Evolutionary conservation across 495 filamentous ascomycete genomes (phyloP), one percentile per base, ranked within the genome.

Genomic region (Saxophila tyrrhenica): DNA sequence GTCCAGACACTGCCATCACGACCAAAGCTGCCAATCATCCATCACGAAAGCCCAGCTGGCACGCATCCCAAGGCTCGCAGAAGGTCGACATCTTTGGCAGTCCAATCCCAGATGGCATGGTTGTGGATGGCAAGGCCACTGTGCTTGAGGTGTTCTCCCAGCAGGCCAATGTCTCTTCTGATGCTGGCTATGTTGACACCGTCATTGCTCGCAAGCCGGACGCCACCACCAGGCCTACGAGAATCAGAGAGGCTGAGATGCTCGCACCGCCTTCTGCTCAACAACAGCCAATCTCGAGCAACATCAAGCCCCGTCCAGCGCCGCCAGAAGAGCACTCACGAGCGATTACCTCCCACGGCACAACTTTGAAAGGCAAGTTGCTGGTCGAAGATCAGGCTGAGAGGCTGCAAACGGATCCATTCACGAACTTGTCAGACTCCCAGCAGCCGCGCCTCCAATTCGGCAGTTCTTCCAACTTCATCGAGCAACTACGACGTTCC

Each of bases 71-170:
- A 39, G 55, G 59, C 5, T 51, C 49, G 8, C 51, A 53, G 22
- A 51, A 25, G 1, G 59, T 58, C 16, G 59, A 62, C 43, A 51
- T 57, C 16, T 25, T 50, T 11, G 59, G 59, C 21, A 62, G 59
- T 29, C 59, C 59, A 2, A 47, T 58, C 3, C 59, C 59, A 20
- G 52, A 52, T 24, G 47, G 45, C 19, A 48, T 57, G 46, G 48
- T 51, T 1, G 54, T 62, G 5, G 49, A 50, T 8, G 54, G 52
- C 19, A 13, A 55, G 17, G 19, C 50, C 13, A 57, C 55, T 13
- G 55, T 42, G 0, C 48, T 57, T 13, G 59, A 62, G 51, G 48
- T 17, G 1, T 62, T 24, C 59, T 58, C 59, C 2, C 59, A 62
- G 47, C 50, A 62, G 11, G 51, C 48, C 29, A 25, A 25, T 1